Evolutionary conservation across 441 rosid genomes (phyloP).

Genomic region (Populus hybrid): DNA sequence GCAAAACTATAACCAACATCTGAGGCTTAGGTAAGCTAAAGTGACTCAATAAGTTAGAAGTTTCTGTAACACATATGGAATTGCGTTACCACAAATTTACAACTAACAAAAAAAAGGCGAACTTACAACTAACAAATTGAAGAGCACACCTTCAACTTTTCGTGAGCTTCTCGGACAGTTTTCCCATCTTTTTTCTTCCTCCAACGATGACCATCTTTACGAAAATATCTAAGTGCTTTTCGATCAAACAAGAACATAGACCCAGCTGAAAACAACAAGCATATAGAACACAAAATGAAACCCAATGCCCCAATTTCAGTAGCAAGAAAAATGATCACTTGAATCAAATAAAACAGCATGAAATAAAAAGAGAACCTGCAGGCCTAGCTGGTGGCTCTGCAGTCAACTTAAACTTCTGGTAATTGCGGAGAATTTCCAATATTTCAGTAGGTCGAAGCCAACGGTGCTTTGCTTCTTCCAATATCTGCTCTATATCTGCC

Average conservation of each 20-base stretch:
- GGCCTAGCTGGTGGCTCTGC: slow-evolving; percentile 48
- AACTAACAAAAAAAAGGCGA: slow-evolving; percentile 23
- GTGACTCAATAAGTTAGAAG: background rate
- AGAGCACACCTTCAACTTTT: slow-evolving; percentile 79
- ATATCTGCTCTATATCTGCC: slow-evolving; percentile 48
- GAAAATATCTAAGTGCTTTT: slow-evolving; percentile 59
- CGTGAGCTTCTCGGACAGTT: slow-evolving; percentile 79
- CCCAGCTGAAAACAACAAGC: slow-evolving; percentile 51
- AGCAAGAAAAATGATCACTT: background rate
- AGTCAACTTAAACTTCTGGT: slow-evolving; percentile 35
- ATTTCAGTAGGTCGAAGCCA: slow-evolving; percentile 77
- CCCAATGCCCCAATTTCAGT: background rate
- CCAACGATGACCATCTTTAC: slow-evolving; percentile 74
- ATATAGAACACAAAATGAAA: background rate
- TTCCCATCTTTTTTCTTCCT: slow-evolving; percentile 79
- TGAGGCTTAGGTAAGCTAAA: background rate
- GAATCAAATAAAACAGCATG: background rate
- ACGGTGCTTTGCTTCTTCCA: slow-evolving; percentile 52
- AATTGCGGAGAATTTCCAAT: slow-evolving; percentile 48
- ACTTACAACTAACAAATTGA: slow-evolving; percentile 47
- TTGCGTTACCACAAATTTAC: background rate
- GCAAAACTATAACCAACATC: background rate
- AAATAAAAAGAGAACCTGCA: slow-evolving; percentile 35
- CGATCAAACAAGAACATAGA: slow-evolving; percentile 65
- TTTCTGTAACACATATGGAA: background rate